Conservation (phyloP, 257 asterid genomes). For the Solanum paucissectum region DNA sequence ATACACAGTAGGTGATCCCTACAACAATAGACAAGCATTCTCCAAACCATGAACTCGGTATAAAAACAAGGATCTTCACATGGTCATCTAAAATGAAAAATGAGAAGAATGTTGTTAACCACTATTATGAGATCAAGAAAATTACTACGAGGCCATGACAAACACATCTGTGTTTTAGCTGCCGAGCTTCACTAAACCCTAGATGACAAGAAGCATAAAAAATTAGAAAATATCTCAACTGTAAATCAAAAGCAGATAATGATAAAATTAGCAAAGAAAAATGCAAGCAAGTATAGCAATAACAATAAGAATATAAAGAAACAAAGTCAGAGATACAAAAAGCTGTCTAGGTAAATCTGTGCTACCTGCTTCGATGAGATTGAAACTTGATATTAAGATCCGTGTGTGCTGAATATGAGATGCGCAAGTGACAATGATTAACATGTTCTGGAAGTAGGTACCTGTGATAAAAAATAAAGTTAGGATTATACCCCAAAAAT, state of each 20-base stretch:
- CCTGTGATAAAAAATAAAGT: constrained; percentile 26
- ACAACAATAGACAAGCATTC: background rate
- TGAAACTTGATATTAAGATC: constrained; percentile 86
- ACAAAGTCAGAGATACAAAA: constrained; percentile 9
- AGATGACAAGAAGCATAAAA: constrained; percentile 39
- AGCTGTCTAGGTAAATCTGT: background rate
- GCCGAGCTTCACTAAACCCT: constrained; percentile 74
- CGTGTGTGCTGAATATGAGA: constrained; percentile 80
- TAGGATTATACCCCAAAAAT: background rate
- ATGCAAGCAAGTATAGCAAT: constrained; percentile 5
- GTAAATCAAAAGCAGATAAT: background rate
- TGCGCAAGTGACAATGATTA: constrained; percentile 52
- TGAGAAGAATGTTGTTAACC: background rate
- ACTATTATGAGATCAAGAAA: constrained; percentile 38
- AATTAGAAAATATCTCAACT: constrained; percentile 31
- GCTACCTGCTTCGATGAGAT: constrained; percentile 82
- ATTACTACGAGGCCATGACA: constrained; percentile 51
- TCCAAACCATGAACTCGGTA: background rate
- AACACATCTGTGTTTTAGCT: constrained; percentile 57
- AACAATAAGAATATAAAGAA: background rate
- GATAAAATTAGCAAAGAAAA: background rate
- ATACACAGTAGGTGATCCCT: background rate
- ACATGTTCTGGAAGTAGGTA: constrained; percentile 78
- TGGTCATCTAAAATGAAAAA: background rate
- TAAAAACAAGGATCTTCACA: background rate